phyloP scores from a whole-genome alignment of 768 basidiomycete genomes.

The Mycena rebaudengoi region DNA sequence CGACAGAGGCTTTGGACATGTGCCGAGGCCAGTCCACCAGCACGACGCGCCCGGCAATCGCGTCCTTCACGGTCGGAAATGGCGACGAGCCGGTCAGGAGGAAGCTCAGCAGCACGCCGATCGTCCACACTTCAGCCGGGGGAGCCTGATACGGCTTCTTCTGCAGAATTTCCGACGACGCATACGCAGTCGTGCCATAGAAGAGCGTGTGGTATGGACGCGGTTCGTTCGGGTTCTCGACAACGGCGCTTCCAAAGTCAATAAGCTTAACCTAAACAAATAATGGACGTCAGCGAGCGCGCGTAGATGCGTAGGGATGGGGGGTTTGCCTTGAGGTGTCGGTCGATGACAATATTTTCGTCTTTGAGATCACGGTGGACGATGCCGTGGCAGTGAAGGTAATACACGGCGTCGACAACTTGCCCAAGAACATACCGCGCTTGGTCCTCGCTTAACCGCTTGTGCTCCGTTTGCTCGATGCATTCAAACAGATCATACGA shows the following conservation, averaged over 20 bases:
- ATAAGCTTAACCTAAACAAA: constrained; percentile 84
- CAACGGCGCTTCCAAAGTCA: constrained; percentile 92
- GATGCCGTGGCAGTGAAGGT: constrained; percentile 84
- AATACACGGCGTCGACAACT: constrained; percentile 84
- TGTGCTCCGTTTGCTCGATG: constrained; percentile 87
- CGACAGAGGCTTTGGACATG: constrained; percentile 59
- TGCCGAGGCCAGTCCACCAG: constrained; percentile 50
- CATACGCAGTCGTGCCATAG: constrained; percentile 95
- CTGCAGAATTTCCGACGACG: constrained; percentile 91
- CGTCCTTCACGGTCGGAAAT: constrained; percentile 87
- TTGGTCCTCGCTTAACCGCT: constrained; percentile 78
- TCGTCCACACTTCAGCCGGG: constrained; percentile 95
- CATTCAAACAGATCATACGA: constrained; percentile 96
- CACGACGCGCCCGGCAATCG: constrained; percentile 70
- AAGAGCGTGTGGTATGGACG: constrained; percentile 80
- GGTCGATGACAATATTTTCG: constrained; percentile 89
- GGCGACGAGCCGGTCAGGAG: constrained; percentile 93
- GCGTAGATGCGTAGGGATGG: not conserved
- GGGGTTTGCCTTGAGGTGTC: constrained; percentile 67
- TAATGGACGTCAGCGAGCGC: not conserved
- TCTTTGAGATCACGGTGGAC: constrained; percentile 98
- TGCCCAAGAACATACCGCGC: constrained; percentile 88
- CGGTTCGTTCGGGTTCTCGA: constrained; percentile 68
- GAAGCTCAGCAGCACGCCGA: constrained; percentile 94
- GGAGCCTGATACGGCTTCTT: constrained; percentile 91